Conservation (phyloP, 257 asterid genomes). For the Solanum chilense region DNA sequence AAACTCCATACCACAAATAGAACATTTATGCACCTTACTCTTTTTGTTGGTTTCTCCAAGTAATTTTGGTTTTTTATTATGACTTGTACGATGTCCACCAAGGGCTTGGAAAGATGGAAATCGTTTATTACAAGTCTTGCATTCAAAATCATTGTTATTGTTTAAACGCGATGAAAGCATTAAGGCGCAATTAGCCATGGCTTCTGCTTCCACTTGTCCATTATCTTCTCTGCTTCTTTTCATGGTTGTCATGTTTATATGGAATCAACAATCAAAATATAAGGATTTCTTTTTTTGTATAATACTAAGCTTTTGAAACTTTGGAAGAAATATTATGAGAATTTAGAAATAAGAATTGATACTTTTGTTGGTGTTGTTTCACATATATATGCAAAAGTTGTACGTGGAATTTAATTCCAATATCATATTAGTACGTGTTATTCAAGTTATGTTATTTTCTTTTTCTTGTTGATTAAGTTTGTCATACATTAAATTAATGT, state of each 20-base stretch:
- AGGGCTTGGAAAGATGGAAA: slow-evolving; percentile 1
- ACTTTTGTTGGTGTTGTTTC: neutral
- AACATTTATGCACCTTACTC: neutral
- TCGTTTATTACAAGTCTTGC: neutral
- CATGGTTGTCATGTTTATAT: neutral
- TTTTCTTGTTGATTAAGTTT: neutral
- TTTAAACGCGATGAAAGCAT: neutral
- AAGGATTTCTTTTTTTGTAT: neutral
- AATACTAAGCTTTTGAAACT: neutral
- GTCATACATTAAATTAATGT: neutral
- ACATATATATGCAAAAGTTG: neutral
- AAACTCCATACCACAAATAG: neutral
- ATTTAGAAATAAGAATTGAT: neutral
- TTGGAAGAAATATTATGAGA: neutral
- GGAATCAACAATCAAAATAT: neutral
- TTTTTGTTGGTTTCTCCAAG: neutral
- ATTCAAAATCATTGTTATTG: neutral
- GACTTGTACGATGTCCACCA: slow-evolving; percentile 5
- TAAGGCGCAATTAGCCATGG: neutral
- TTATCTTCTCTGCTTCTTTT: neutral
- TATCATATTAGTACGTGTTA: neutral
- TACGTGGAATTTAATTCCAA: neutral
- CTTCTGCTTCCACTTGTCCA: neutral
- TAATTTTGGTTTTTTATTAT: neutral
- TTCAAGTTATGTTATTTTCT: neutral